Evolutionary conservation across 2,329 filamentous ascomycete species (phyloP).

Genomic region (Polychaeton citri): DNA sequence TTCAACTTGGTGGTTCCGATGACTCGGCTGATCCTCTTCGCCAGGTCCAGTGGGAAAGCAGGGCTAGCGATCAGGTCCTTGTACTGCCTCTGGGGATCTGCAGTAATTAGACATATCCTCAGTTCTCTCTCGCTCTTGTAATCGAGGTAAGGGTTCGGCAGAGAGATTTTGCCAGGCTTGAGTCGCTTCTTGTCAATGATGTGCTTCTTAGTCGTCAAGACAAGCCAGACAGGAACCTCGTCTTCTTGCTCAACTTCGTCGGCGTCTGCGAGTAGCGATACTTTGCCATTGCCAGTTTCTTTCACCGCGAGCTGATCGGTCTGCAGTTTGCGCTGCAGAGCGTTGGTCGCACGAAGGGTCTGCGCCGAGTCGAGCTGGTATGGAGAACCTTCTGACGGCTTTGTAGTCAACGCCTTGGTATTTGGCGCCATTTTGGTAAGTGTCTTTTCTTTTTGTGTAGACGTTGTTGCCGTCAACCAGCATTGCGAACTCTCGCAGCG

Average conservation of each 20-base stretch:
- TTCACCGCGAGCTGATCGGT: constrained; percentile 31
- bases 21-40: constrained; percentile 42
- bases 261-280: constrained; percentile 40
- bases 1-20: constrained; percentile 78
- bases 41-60: constrained; percentile 38
- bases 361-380: constrained; percentile 34
- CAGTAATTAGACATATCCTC: constrained; percentile 75
- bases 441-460: neutral
- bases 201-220: constrained; percentile 52
- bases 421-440: neutral
- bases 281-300: constrained; percentile 36
- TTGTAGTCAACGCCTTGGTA: neutral
- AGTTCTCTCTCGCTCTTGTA: constrained; percentile 36
- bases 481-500: neutral
- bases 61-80: constrained; percentile 74
- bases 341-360: constrained; percentile 46
- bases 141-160: constrained; percentile 44
- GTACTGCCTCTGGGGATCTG: constrained; percentile 70
- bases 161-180: constrained; percentile 65
- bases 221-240: constrained; percentile 45
- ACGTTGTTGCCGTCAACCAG: neutral
- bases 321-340: constrained; percentile 40
- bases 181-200: constrained; percentile 61
- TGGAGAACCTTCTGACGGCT: constrained; percentile 8
- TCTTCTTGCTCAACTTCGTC: constrained; percentile 33